Evolutionary conservation across 208 protist genomes (phyloP).

Genomic region (Jaenimonas drosophilae): DNA sequence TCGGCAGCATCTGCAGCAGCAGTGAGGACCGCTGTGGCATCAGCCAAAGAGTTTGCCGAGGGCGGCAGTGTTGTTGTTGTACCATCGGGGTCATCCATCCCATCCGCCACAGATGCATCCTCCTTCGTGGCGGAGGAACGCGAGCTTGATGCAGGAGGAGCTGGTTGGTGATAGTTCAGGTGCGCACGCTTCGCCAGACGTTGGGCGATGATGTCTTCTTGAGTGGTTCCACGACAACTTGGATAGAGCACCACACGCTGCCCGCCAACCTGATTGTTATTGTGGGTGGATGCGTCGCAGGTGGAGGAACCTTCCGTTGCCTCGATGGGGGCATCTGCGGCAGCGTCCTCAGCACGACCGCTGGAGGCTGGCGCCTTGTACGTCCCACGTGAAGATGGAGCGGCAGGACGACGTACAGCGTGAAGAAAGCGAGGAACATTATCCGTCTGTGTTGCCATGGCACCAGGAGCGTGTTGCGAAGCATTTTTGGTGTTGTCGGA

Average conservation of each 20-base stretch:
- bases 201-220: slow-evolving; percentile 15
- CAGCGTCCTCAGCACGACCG: no score
- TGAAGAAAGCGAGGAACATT: no score
- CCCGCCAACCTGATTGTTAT: slow-evolving; percentile 4
- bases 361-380: no score
- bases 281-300: no score
- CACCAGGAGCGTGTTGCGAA: no score
- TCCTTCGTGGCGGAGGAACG: background rate
- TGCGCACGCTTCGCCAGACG: slow-evolving; percentile 37
- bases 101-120: background rate
- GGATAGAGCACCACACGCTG: slow-evolving; percentile 14
- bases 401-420: no score
- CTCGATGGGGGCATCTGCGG: no score
- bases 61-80: no score
- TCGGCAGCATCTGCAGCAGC: slow-evolving; percentile 1
- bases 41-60: background rate
- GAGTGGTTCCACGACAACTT: slow-evolving; percentile 2
- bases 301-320: no score
- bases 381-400: no score
- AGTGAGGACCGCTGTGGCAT: background rate
- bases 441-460: no score
- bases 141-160: slow-evolving; percentile 6
- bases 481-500: no score
- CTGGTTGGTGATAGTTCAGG: slow-evolving; percentile 74
- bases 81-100: background rate